A percentile compares a stretch with the other conserved stretches of the same genome.
Evolutionary conservation across 331 rosid genomes (phyloP).

Genomic region (Arachis monticola): DNA sequence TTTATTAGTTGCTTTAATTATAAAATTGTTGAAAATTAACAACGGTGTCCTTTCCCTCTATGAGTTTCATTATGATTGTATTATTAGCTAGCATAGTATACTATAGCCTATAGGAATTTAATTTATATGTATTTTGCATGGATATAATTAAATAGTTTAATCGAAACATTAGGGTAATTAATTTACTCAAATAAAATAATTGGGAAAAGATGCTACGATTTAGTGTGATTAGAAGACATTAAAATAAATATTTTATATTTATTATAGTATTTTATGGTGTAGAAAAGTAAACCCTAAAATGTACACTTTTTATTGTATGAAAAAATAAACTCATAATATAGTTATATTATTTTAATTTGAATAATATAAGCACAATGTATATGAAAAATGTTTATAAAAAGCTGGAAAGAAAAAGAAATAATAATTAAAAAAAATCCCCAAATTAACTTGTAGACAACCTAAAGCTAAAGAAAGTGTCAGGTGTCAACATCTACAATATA

Average conservation of each 20-base stretch:
- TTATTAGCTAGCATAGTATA: background rate
- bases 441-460: background rate
- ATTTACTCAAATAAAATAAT: no score
- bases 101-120: no score
- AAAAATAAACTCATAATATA: background rate
- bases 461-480: background rate
- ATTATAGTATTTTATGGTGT: no score
- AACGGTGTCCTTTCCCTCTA: background rate
- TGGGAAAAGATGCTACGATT: no score
- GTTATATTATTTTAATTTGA: background rate
- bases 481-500: constrained; percentile 1
- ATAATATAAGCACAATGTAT: background rate
- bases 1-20: constrained; percentile 9
- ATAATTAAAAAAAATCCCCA: background rate
- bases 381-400: constrained; percentile 13
- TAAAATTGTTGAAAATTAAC: background rate
- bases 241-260: no score
- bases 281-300: no score
- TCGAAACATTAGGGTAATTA: no score
- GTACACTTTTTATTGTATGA: no score
- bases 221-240: no score
- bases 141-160: no score
- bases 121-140: no score
- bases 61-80: background rate
- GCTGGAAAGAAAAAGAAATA: background rate